Conservation (phyloP, 305 asterid genomes). For the Ajuga reptans region DNA sequence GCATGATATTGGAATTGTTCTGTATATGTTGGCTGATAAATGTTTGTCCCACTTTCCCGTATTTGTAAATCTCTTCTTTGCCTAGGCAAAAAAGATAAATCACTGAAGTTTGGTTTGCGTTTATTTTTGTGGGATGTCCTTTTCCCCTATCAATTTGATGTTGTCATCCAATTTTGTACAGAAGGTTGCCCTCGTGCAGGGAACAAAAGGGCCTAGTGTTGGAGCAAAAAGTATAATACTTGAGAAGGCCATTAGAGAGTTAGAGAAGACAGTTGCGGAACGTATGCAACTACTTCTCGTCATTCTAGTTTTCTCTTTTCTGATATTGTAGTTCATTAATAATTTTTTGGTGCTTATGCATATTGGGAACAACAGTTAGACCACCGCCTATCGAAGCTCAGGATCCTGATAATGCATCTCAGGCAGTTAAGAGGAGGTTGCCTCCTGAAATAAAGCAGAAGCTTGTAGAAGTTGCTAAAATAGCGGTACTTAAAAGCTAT, state of each 20-base stretch:
- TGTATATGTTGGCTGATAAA: too few relatives aligned
- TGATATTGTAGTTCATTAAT: slow-evolving; percentile 5
- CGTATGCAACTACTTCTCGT: slow-evolving; percentile 34
- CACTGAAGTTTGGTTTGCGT: background rate
- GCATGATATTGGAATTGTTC: too few relatives aligned
- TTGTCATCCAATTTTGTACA: slow-evolving; percentile 22
- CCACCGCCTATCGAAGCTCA: slow-evolving; percentile 64
- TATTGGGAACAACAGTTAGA: slow-evolving; percentile 46
- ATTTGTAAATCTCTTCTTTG: background rate
- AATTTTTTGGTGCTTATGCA: slow-evolving; percentile 4
- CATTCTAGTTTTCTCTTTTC: background rate
- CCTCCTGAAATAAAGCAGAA: slow-evolving; percentile 68
- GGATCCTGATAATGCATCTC: slow-evolving; percentile 61
- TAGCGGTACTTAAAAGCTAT: slow-evolving; percentile 44
- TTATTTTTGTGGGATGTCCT: slow-evolving; percentile 4
- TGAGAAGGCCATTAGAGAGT: slow-evolving; percentile 73
- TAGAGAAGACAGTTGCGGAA: slow-evolving; percentile 72
- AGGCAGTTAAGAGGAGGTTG: slow-evolving; percentile 60
- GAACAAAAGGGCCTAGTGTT: slow-evolving; percentile 53
- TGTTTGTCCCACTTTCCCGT: slow-evolving; percentile 13
- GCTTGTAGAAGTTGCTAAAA: slow-evolving; percentile 73
- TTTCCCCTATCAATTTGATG: background rate
- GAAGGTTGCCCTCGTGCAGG: slow-evolving; percentile 34
- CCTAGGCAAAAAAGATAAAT: background rate
- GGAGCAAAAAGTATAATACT: slow-evolving; percentile 49